Conservation (phyloP, 805 yeast species). For the Metschnikowia colocasiae region DNA sequence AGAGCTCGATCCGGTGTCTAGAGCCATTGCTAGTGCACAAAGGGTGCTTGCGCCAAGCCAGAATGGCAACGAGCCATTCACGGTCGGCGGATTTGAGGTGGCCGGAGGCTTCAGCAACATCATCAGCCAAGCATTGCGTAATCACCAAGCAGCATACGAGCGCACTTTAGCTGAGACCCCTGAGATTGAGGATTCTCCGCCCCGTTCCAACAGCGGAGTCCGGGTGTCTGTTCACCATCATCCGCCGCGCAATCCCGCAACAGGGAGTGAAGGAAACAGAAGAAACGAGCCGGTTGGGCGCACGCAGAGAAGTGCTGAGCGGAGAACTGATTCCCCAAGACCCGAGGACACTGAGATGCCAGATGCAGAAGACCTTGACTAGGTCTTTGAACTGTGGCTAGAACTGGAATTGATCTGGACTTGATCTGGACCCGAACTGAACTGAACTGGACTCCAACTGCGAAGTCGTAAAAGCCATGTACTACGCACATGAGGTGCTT, state of each 20-base stretch:
- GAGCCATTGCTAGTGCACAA: not conserved
- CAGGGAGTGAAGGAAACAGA: not conserved
- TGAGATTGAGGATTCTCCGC: not conserved
- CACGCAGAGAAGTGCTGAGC: not conserved
- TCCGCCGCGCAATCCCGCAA: not conserved
- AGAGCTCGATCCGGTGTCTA: not conserved
- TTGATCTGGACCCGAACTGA: too few relatives aligned
- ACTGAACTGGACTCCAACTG: too few relatives aligned
- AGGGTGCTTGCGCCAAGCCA: not conserved
- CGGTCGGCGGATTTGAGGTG: constrained; percentile 1
- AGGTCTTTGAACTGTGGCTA: not conserved
- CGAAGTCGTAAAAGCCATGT: too few relatives aligned
- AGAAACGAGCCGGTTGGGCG: not conserved
- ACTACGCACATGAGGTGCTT: too few relatives aligned
- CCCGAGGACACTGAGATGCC: constrained; percentile 16
- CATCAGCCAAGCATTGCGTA: constrained; percentile 9
- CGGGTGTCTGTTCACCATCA: not conserved
- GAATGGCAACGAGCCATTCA: not conserved
- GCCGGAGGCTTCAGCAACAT: constrained; percentile 5
- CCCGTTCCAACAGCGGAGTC: not conserved
- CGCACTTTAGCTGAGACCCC: not conserved
- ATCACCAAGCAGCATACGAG: constrained; percentile 6
- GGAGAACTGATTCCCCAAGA: not conserved
- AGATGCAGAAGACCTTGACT: constrained; percentile 13
- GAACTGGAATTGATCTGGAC: too few relatives aligned